Evolutionary conservation across 176 grass and related monocot species (phyloP), one percentile per base, ranked within the genome.

Genomic region (Bromus sterilis): DNA sequence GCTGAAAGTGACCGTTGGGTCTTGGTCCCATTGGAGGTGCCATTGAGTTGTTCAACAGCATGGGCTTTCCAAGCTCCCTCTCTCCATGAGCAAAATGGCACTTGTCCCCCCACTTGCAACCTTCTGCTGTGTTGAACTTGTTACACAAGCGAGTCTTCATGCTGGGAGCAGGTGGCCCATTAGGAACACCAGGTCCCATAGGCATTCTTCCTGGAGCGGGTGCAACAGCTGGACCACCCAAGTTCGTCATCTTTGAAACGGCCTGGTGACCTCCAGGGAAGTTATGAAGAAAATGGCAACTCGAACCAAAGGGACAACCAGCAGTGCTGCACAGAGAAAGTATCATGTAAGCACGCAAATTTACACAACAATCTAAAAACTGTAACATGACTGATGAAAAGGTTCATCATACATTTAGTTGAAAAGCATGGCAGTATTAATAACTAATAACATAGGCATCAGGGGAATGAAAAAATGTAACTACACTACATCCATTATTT

Each of bases 11-110:
- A 9, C 86, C 61, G 0, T 83, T 79, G 6, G 81, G 75, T 74
- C 89, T 90, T 69, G 83, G 86, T 9, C 66, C 78, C 86, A 94
- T 91, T 43, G 90, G 84, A n/a, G 63, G 79, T 44, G 60, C 74
- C 84, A 93, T 89, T 48, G 86, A 80, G 74, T 80, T 79, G 51
- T 71, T 84, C 78, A 84, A 35, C n/a, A 31, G 21, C 56, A 95
- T 57, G 28, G 86, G 78, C 77, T 91, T 95, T 44, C 92, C 90
- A 51, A 98, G 88, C 58, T 98, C 96, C 78, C 96, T 91, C 58
- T 95, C 96, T 16, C 96, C 93, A 80, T 98, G 96, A 73, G 96
- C 96, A 80, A 95, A 98, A 72, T 93, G 93, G 32, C 93, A 98
- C 65, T 91, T 98, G 75, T 87, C 86, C 12, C 96, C 96, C 86